Conservation (phyloP, 2,329 filamentous ascomycete species). For the Stenocarpella maydis region DNA sequence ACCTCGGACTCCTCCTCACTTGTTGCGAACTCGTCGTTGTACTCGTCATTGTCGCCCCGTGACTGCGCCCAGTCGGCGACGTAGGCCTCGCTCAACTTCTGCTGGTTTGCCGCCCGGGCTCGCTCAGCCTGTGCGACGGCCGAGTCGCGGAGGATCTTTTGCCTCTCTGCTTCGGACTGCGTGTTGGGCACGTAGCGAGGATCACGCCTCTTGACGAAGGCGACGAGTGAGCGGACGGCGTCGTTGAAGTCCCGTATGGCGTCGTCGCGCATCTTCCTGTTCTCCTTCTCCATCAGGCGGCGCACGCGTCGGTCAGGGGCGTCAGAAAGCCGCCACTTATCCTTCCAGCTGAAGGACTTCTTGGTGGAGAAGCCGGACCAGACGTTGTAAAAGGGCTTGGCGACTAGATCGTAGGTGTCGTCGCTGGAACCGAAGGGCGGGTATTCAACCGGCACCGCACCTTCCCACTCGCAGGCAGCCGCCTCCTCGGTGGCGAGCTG, state of each 20-base stretch:
- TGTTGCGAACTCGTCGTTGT: conserved; percentile 66
- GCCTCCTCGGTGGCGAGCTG: conserved; percentile 83
- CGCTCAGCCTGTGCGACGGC: conserved; percentile 85
- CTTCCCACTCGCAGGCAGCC: conserved; percentile 75
- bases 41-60: conserved; percentile 58
- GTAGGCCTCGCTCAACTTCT: conserved; percentile 71
- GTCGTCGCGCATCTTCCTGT: conserved; percentile 83
- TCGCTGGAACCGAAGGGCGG: conserved; percentile 83
- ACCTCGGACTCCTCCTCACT: conserved; percentile 63
- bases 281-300: conserved; percentile 94
- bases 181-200: conserved; percentile 81
- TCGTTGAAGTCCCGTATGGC: conserved; percentile 91
- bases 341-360: conserved; percentile 91
- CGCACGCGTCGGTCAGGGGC: conserved; percentile 86
- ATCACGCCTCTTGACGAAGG: conserved; percentile 91
- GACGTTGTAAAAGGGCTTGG: conserved; percentile 79
- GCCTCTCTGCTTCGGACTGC: conserved; percentile 81
- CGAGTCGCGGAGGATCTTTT: conserved; percentile 78
- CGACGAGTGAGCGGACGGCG: conserved; percentile 83
- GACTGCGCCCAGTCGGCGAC: conserved; percentile 80
- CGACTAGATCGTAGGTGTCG: conserved; percentile 78
- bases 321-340: conserved; percentile 82
- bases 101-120: conserved; percentile 81
- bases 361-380: conserved; percentile 86
- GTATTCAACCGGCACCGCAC: conserved; percentile 69